phyloP scores from a whole-genome alignment of 2,329 filamentous ascomycete genomes.

The Pestalotiopsis sp. region DNA sequence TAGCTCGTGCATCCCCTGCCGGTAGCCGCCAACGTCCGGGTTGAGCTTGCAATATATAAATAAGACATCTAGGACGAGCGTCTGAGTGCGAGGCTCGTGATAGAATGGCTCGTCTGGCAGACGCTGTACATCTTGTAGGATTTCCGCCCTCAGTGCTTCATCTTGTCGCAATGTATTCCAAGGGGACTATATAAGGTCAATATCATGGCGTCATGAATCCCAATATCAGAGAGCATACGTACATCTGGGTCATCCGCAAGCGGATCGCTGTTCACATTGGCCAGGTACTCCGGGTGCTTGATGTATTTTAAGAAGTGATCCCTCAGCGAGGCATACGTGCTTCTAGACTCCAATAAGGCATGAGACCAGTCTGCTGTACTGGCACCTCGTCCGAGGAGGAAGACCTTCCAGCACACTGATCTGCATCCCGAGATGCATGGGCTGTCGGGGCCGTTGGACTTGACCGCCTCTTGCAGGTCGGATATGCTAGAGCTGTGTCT shows the following conservation, averaged over 20 bases:
- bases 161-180: conserved; percentile 89
- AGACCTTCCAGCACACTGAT: conserved; percentile 92
- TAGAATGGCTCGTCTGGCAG: conserved; percentile 94
- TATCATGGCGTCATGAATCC: neutral
- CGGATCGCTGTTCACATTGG: conserved; percentile 73
- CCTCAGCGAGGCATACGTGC: conserved; percentile 72
- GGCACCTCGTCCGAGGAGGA: conserved; percentile 75
- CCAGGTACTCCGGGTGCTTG: conserved; percentile 80
- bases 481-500: conserved; percentile 57
- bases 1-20: conserved; percentile 99
- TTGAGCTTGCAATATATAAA: conserved; percentile 96
- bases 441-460: conserved; percentile 58
- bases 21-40: conserved; percentile 81
- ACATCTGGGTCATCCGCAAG: conserved; percentile 76
- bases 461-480: conserved; percentile 68
- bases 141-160: conserved; percentile 82
- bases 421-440: conserved; percentile 74
- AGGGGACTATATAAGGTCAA: conserved; percentile 66
- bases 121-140: conserved; percentile 90
- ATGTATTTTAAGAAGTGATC: conserved; percentile 81
- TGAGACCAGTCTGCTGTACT: conserved; percentile 69
- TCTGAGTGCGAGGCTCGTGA: conserved; percentile 76
- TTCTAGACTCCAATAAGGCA: conserved; percentile 68
- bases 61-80: conserved; percentile 82
- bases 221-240: conserved; percentile 16